Evolutionary conservation across 116 monocot genomes (phyloP), one percentile per base, ranked within the genome.

Genomic region (Cymodocea nodosa): DNA sequence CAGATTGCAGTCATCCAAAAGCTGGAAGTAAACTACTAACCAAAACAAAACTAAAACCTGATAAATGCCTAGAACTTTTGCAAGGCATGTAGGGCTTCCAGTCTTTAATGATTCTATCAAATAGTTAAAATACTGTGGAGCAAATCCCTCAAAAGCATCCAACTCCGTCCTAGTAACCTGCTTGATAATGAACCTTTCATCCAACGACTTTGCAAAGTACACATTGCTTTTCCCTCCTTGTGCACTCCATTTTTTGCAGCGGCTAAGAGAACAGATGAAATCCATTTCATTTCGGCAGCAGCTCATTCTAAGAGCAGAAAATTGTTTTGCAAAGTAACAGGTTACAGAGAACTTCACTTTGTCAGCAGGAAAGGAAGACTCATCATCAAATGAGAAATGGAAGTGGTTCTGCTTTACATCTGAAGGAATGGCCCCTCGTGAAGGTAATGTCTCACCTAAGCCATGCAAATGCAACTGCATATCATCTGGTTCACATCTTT

Each of bases 181-280:
- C 63, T 93, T 93, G 55, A 93, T 76, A 49, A 93, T 82, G 69
- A 93, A 85, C 56, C 93, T 83, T 15, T 89, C 89, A 78, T 93
- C 93, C 64, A 93, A 64, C 15, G 93, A 75, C 76, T 89, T 93
- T 4, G 93, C 93, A 74, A 93, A 93, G 54, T 85, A 89, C 0
- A 82, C 93, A 78, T 93, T 93, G 73, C 93, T 93, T 74, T 93
- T 93, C 6, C 93, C 93, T 62, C 93, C 93, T 52, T 93, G 83
- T 55, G 93, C 93, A 58, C 80, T 74, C 93, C 93, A 93, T 67
- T 83, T 85, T 71, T 80, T 89, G 63, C 93, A 88, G 0, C 93
- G 88, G 60, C 93, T 85, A 23, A 93, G 83, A 64, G 93, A 93
- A 67, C 83, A 66, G 44, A 93, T 64, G 58, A 85, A 85, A 73